Base-by-base conservation (phyloP, 208 protist species). In the Trypanosoma conorhini region DNA sequence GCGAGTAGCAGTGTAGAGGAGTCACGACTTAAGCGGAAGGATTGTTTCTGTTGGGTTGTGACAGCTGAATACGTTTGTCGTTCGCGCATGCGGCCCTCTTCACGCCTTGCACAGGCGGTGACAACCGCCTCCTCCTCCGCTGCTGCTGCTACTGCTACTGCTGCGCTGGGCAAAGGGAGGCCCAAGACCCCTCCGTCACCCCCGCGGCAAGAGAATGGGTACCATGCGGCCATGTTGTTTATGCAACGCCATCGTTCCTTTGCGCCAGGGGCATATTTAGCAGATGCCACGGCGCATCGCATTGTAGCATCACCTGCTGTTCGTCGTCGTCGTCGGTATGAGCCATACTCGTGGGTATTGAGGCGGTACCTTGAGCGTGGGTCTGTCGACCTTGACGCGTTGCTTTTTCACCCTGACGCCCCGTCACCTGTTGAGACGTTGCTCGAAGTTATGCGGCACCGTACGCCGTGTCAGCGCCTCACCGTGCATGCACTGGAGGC, bases 321-420 rank as follows among this genome's bases (percentile, higher is more conserved):
- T 72, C 74, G 52, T 30, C 73, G 82, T 12, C 46, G 65, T 12
- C 67, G 66, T 48, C 70, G 68, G 33, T 92, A 86, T 80, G 85
- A 94, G 65, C 76, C 89, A 5, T 92, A 83, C 52, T 51, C 67
- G 9, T 70, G 67, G 17, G 62, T 95, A 0, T 59, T 95, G 24
- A 61, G 85, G n/a, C 80, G 71, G 22, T 91, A 87, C 70, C 40
- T 95, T 28, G 79, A 87, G 65, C 83, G 84, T 30, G 80, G 86
- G 15, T 76, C 77, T 33, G 77, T 77, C 12, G 74, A 79, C 15
- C 9, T 81, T 40, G 63, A 57, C 5, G 56, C 67, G 21, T 64
- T 95, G 40, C 57, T 95, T 12, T 66, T 75, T 31, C 87, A 93
- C 69, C 83, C 80, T 8, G 79, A 93, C 12, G 87, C 83, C 33